Conservation (phyloP, 2,329 filamentous ascomycete species). For the Exophiala sp. region DNA sequence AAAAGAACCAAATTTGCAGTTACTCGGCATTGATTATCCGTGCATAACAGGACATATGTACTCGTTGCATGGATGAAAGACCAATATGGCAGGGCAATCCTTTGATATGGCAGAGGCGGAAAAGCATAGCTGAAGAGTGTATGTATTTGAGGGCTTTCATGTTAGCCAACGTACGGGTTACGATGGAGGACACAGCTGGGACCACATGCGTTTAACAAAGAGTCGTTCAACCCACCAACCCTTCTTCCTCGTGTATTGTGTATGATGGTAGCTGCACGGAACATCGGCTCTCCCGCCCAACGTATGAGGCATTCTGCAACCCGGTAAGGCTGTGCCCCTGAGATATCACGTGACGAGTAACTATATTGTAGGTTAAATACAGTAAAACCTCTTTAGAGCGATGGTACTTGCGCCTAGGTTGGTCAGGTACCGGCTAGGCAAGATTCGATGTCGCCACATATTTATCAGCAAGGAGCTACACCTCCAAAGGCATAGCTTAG, state of each 20-base stretch:
- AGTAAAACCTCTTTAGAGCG: too few relatives aligned
- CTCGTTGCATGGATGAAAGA: conserved; percentile 13
- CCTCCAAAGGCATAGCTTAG: too few relatives aligned
- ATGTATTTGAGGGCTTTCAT: conserved; percentile 14
- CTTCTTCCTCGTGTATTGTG: background rate
- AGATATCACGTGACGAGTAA: too few relatives aligned
- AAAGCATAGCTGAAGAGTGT: conserved; percentile 6
- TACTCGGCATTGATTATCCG: conserved; percentile 8
- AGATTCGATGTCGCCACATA: too few relatives aligned
- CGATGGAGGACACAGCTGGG: background rate
- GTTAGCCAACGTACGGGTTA: conserved; percentile 5
- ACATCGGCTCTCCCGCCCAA: too few relatives aligned
- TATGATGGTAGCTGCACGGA: too few relatives aligned
- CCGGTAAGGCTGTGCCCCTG: too few relatives aligned
- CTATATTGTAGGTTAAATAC: too few relatives aligned
- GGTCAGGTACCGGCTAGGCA: too few relatives aligned
- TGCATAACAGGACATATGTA: conserved; percentile 16
- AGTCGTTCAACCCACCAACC: background rate
- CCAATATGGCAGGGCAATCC: conserved; percentile 8
- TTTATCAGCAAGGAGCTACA: too few relatives aligned
- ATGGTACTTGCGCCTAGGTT: too few relatives aligned
- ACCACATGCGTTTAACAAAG: background rate
- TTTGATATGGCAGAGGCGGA: conserved; percentile 11
- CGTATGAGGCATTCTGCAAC: too few relatives aligned
- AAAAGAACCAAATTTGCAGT: conserved; percentile 5